Evolutionary conservation across 192 early-diverging fungal species (phyloP), one percentile per base, ranked within the genome.

Genomic region (Rhizophagus clarus): DNA sequence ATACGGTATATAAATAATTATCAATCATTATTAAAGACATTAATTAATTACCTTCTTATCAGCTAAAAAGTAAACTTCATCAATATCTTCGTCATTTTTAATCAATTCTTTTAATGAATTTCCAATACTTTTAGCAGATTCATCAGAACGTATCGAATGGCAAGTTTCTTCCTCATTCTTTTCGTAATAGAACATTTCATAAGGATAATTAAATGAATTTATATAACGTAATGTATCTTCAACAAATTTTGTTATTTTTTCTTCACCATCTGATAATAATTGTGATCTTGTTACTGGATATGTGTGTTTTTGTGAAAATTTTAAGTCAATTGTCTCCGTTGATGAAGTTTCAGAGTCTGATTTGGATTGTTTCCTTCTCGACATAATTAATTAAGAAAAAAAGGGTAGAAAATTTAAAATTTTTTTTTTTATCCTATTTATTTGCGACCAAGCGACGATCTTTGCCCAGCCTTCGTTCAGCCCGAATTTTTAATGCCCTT

Each of bases 141-240:
- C 17, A 56, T 56, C 20, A 7, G 51, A 56, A 56, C 15, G 17
- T 56, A 56, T 56, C 51, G 20, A 56, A 56, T 56, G 20, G 7
- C 51, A 56, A 42, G n/a, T 34, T 24, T 70, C 68, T 24, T 70
- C 42, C 10, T 24, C 68, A n/a, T 70, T 24, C 4, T 15, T 15
- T 42, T 32, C 72, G 34, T 28, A 22, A 32, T 61, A 74, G 60
- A 60, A 60, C 72, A 74, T 74, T 74, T 49, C 51, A 74, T 74
- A 74, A 34, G 72, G 72, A 74, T 60, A 74, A 61, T 74, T 74
- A 61, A 74, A 74, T 29, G 49, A 28, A 61, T 74, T 74, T 28
- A 74, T 9, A 14, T 56, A 74, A 51, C 72, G 22, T 56, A 74
- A 60, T 29, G 47, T 32, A 22, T 74, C 72, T 28, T 74, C 45